Conservation (phyloP, 768 basidiomycete species). For the Pleurotus tuoliensis region DNA sequence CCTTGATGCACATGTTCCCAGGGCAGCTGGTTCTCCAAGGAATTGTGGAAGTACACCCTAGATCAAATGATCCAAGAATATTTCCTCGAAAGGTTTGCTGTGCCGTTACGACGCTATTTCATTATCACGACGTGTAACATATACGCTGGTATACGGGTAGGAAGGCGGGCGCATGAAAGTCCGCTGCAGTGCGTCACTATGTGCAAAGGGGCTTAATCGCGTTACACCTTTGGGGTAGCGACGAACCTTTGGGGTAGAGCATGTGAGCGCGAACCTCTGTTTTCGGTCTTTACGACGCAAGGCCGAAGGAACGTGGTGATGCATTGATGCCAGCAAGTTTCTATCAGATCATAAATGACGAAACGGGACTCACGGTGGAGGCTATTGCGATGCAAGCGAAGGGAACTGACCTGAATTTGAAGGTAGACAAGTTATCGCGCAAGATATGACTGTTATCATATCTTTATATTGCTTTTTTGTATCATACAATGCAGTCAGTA, state of each 20-base stretch:
- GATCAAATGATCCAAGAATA: slow-evolving; percentile 4
- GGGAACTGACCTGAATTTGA: neutral
- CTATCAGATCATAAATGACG: neutral
- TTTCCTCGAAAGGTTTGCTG: slow-evolving; percentile 1
- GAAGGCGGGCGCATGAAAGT: neutral
- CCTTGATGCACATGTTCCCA: neutral
- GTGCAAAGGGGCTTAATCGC: neutral
- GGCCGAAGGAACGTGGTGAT: neutral
- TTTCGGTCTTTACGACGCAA: slow-evolving; percentile 2
- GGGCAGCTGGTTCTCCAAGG: slow-evolving; percentile 7
- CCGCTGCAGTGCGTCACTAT: neutral
- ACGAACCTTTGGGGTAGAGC: neutral
- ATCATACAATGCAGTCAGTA: neutral
- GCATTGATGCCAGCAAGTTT: neutral
- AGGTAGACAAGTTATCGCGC: neutral
- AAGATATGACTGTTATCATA: neutral
- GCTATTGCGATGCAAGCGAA: neutral
- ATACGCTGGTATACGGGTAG: neutral
- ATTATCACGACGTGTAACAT: neutral
- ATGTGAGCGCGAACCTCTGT: neutral
- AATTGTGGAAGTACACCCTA: slow-evolving; percentile 4
- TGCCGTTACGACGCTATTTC: neutral
- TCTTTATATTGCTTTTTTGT: neutral
- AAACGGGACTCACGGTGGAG: neutral
- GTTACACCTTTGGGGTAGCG: neutral